Conservation (phyloP, 2,329 filamentous ascomycete species). For the Cladosporium sphaerospermum region DNA sequence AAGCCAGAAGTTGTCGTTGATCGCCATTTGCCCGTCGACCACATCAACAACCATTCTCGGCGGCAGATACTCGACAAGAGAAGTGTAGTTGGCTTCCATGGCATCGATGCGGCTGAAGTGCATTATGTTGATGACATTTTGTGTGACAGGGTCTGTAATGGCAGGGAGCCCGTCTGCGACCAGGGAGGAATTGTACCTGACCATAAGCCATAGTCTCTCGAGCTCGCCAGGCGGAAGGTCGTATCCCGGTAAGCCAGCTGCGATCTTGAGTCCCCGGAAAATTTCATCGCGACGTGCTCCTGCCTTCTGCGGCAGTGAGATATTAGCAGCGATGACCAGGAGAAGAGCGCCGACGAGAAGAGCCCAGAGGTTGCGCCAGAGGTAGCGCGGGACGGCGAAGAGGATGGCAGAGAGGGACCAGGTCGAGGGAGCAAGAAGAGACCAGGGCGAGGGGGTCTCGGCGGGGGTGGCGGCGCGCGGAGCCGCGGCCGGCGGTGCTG, state of each 20-base stretch:
- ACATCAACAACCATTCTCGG: slow-evolving; percentile 49
- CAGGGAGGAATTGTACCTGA: neutral
- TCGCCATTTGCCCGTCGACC: slow-evolving; percentile 46
- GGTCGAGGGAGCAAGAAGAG: neutral
- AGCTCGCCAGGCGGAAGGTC: slow-evolving; percentile 2
- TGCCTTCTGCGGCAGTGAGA: neutral
- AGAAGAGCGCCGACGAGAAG: slow-evolving; percentile 2
- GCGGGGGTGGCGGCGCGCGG: neutral
- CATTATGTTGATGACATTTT: neutral
- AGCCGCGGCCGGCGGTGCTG: neutral
- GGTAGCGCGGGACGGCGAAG: slow-evolving; percentile 9
- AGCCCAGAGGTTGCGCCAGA: slow-evolving; percentile 11
- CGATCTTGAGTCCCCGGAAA: slow-evolving; percentile 1
- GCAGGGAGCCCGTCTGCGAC: neutral
- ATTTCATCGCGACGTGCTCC: slow-evolving; percentile 3
- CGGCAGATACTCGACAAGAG: slow-evolving; percentile 42
- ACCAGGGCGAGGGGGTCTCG: neutral
- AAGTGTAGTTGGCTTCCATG: neutral
- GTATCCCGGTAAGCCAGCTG: neutral
- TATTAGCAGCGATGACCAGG: neutral
- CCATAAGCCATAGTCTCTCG: slow-evolving; percentile 1
- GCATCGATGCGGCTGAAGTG: neutral
- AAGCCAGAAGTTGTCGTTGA: slow-evolving; percentile 59
- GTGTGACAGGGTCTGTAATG: neutral
- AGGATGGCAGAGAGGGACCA: slow-evolving; percentile 4